Conservation (phyloP, 129 eudicot species). For the Escallonia herrerae region DNA sequence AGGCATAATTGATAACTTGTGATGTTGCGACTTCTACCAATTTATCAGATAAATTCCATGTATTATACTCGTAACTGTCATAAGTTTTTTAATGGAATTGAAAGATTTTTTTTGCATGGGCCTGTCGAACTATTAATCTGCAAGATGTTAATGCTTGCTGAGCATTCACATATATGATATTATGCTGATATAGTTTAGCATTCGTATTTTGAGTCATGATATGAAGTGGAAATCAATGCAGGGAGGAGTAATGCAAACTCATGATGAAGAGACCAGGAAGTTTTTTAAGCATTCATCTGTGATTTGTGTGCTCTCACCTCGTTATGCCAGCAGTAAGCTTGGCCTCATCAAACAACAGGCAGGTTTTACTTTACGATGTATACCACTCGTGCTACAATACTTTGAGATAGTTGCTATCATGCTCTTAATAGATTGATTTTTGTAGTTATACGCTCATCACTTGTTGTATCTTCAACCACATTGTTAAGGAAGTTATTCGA, state of each 20-base stretch:
- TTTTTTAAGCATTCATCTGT: constrained; percentile 95
- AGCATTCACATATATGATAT: too few species aligned
- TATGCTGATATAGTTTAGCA: background rate
- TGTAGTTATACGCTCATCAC: too few species aligned
- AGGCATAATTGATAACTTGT: background rate
- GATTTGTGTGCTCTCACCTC: constrained; percentile 79
- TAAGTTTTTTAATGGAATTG: background rate
- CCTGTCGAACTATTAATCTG: too few species aligned
- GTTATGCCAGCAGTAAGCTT: constrained; percentile 82
- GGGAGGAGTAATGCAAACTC: constrained; percentile 92
- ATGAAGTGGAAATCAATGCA: constrained; percentile 26
- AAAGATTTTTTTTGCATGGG: too few species aligned
- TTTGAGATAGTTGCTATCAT: too few species aligned
- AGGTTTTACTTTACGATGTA: constrained; percentile 2
- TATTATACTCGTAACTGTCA: background rate
- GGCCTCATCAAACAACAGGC: constrained; percentile 81
- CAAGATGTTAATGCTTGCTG: too few species aligned
- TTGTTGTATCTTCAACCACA: too few species aligned
- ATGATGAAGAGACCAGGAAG: constrained; percentile 90
- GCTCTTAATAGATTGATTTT: too few species aligned
- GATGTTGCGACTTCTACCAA: background rate
- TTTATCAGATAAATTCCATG: background rate
- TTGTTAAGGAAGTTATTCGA: too few species aligned
- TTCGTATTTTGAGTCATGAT: constrained; percentile 9
- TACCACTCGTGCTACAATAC: too few species aligned